Percentiles rank a stretch among this genome's conserved stretches.
Conservation (phyloP, 202 grass and related monocot species). For the Carex arenaria region DNA sequence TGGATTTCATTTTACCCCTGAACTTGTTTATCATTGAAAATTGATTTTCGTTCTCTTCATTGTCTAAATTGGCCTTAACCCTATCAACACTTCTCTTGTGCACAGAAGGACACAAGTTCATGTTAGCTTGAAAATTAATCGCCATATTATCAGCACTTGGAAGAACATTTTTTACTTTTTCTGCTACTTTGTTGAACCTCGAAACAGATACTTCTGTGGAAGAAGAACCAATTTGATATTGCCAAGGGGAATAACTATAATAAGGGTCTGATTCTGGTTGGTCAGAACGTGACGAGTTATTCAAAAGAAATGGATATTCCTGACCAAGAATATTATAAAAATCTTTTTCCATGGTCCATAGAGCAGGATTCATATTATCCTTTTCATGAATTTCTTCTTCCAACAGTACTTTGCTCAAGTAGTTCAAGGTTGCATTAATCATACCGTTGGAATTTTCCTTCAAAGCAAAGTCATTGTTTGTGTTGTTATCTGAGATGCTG, state of each 20-base stretch:
- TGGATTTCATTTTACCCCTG: slow-evolving; percentile 23
- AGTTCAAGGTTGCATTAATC: slow-evolving; percentile 40
- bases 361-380: slow-evolving; percentile 20
- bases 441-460: background rate
- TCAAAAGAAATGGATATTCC: slow-evolving; percentile 23
- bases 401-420: slow-evolving; percentile 50
- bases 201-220: background rate
- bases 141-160: slow-evolving; percentile 17
- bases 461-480: background rate
- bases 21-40: background rate
- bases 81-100: background rate
- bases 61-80: background rate
- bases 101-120: background rate
- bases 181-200: slow-evolving; percentile 3
- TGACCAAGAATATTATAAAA: slow-evolving; percentile 54
- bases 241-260: background rate
- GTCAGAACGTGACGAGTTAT: background rate
- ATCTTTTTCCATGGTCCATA: slow-evolving; percentile 53
- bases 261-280: background rate
- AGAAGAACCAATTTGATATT: slow-evolving; percentile 1
- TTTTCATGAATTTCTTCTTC: slow-evolving; percentile 50
- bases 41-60: background rate
- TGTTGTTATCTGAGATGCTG: background rate
- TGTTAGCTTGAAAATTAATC: slow-evolving; percentile 4
- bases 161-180: slow-evolving; percentile 26